These are phyloP conservation scores for Exophiala spinifera DNA, from an alignment of 2,329 filamentous ascomycete genomes.

Conservation along the genomic window DNA sequence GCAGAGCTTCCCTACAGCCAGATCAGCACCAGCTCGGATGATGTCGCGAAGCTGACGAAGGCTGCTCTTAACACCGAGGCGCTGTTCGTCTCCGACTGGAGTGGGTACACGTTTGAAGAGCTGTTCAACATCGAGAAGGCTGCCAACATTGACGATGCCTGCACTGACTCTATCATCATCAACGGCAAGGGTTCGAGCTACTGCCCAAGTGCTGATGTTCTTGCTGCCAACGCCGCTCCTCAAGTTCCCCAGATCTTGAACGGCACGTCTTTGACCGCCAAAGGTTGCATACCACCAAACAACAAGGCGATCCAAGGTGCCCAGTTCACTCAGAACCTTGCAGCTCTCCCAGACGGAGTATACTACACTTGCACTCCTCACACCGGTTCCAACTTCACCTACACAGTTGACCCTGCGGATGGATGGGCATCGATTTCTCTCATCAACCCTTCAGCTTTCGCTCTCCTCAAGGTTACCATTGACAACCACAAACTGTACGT, in stretches of 20 bases:
- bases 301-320: conserved; percentile 24
- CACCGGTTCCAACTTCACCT: conserved; percentile 26
- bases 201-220: conserved; percentile 48
- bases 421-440: conserved; percentile 40
- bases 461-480: conserved; percentile 39
- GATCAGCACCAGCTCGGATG: conserved; percentile 38
- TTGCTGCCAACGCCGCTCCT: conserved; percentile 40
- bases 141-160: conserved; percentile 45
- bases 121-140: conserved; percentile 35
- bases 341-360: conserved; percentile 42
- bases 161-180: conserved; percentile 60
- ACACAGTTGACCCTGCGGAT: conserved; percentile 34
- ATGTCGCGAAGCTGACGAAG: conserved; percentile 45
- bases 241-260: conserved; percentile 31
- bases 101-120: conserved; percentile 52
- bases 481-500: conserved; percentile 46
- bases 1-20: conserved; percentile 48
- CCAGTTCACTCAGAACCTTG: conserved; percentile 40
- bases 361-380: conserved; percentile 38
- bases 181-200: conserved; percentile 60
- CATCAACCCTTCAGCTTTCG: conserved; percentile 36
- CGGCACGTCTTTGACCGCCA: conserved; percentile 30
- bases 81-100: conserved; percentile 57
- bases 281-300: conserved; percentile 37
- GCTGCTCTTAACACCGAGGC: conserved; percentile 51